Base-by-base conservation (phyloP, 768 basidiomycete genomes). In the Paxillus rubicundulus region DNA sequence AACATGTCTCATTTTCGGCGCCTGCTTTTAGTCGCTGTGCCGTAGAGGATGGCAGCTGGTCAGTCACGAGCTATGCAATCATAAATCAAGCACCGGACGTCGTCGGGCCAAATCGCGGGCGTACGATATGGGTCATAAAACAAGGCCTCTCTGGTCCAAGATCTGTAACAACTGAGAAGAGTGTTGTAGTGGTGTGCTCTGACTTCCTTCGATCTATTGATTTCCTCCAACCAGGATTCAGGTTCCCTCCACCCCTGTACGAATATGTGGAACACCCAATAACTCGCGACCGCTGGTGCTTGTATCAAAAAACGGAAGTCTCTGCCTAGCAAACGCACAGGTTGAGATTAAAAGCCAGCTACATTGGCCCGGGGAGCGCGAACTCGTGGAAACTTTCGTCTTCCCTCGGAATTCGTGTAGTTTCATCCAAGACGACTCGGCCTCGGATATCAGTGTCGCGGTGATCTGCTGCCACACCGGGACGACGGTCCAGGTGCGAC, bases 111-210 rank as follows among this genome's bases (percentile, higher is more conserved):
- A 71, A 76, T 18, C 65, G 67, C 40, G 77, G 77, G 5, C 74
- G 78, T 44, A 82, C 78, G 0, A 69, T 88, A 45, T 86, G 83
- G 79, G 70, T 74, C 50, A 87, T 87, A 84, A 77, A 72, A 58
- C 80, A 86, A 59, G 72, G 72, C 51, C 52, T 79, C n/a, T 74
- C 73, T 28, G 71, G 73, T 14, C 64, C 57, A 63, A 55, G 59
- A 49, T 27, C 47, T 12, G 27, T 60, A 56, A 50, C 69, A 61
- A 38, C 69, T 66, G 68, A 76, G 71, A 78, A 74, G 67, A 77
- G 64, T 47, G 63, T 65, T 28, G 61, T 70, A 34, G 62, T 77
- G 57, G 81, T 85, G 62, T 52, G 84, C 74, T 38, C 33, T 30
- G 36, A 44, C 30, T 43, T 30, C 38, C 42, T 51, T 58, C 37